Conservation (phyloP, 306 rosid species). For the Sicyos edulis region DNA sequence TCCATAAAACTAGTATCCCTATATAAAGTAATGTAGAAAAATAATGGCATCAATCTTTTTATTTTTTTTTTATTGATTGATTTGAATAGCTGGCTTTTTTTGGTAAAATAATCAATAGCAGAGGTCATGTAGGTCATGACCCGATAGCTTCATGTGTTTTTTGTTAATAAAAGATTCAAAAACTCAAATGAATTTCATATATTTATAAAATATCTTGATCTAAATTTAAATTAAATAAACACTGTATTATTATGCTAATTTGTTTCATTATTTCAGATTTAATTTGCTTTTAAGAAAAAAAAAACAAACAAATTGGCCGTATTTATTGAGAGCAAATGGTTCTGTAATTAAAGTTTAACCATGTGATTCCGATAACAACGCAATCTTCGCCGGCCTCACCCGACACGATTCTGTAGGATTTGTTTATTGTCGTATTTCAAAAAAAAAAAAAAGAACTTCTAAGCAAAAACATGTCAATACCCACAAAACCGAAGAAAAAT, state of each 20-base stretch:
- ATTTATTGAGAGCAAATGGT: neutral
- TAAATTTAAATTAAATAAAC: neutral
- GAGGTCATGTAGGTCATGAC: neutral
- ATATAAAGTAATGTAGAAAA: neutral
- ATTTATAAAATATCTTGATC: neutral
- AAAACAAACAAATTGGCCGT: too few species aligned
- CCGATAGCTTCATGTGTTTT: neutral
- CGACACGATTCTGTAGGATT: neutral
- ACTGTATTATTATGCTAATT: too few species aligned
- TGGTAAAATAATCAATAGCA: neutral
- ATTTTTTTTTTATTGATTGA: slow-evolving; percentile 8
- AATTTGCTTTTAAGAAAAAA: too few species aligned
- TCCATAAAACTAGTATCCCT: neutral
- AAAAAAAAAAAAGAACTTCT: too few species aligned
- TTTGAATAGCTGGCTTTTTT: slow-evolving; percentile 12
- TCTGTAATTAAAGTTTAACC: neutral
- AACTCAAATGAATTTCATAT: neutral
- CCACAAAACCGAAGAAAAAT: neutral
- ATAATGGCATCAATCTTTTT: neutral
- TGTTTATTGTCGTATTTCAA: neutral
- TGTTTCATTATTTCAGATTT: neutral
- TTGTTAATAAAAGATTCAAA: neutral
- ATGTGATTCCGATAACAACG: neutral
- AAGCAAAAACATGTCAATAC: slow-evolving; percentile 3
- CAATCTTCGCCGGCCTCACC: neutral